A percentile compares a stretch with the other conserved stretches of the same genome.
Conservation (phyloP, 2,329 filamentous ascomycete species). For the Beauveria sp. region DNA sequence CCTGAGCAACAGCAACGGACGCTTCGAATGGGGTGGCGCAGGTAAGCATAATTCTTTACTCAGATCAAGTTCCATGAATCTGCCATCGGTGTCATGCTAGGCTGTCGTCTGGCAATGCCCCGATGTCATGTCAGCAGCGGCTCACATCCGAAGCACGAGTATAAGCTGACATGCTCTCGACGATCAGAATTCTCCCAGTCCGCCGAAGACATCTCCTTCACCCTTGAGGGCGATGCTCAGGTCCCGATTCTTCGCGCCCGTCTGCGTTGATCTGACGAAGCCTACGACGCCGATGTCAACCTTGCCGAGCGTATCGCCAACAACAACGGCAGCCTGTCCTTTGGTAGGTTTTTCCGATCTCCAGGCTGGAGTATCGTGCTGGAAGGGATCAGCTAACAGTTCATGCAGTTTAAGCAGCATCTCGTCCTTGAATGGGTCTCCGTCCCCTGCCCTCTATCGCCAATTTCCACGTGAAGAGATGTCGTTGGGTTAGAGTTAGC, state of each 20-base stretch:
- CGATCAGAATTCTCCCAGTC: constrained; percentile 35
- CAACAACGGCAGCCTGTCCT: constrained; percentile 37
- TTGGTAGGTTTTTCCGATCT: constrained; percentile 19
- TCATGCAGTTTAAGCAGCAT: too few species aligned
- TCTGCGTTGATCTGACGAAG: constrained; percentile 35
- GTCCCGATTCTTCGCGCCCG: constrained; percentile 46
- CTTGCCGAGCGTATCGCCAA: constrained; percentile 48
- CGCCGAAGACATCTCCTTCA: constrained; percentile 38
- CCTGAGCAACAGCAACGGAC: constrained; percentile 44
- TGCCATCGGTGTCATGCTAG: neutral
- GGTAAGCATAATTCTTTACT: constrained; percentile 13
- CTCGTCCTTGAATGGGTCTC: too few species aligned
- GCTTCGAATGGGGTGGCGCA: constrained; percentile 37
- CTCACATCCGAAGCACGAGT: neutral
- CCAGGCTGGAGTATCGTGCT: too few species aligned
- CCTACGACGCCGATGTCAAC: constrained; percentile 41
- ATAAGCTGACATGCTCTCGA: neutral
- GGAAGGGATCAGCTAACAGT: too few species aligned
- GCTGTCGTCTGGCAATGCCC: neutral
- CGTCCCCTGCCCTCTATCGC: too few species aligned
- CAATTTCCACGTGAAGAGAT: too few species aligned
- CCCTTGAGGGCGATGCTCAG: constrained; percentile 39
- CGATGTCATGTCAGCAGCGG: neutral
- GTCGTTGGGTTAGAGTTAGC: too few species aligned
- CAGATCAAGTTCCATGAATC: neutral